Evolutionary conservation across 2,329 filamentous ascomycete species (phyloP).

Genomic region (Calonectria ilicicola): DNA sequence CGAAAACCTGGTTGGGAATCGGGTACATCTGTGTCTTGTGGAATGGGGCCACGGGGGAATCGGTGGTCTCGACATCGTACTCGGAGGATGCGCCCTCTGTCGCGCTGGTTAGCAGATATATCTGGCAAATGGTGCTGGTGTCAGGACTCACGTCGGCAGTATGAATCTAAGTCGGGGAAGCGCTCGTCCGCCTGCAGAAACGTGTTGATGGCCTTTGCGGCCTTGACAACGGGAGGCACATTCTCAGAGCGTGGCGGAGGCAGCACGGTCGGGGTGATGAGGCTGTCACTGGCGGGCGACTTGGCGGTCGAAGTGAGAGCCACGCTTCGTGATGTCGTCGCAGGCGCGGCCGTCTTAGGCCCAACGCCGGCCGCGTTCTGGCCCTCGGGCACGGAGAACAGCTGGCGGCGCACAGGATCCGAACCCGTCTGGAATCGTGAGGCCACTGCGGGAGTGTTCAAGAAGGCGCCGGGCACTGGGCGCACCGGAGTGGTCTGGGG

Average conservation of each 20-base stretch:
- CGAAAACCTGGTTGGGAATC: conserved; percentile 91
- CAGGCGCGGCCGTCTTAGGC: conserved; percentile 31
- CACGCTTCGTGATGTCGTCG: conserved; percentile 35
- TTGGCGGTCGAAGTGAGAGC: conserved; percentile 38
- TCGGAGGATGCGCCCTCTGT: conserved; percentile 90
- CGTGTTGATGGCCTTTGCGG: conserved; percentile 85
- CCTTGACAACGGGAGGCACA: conserved; percentile 80
- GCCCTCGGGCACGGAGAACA: conserved; percentile 56
- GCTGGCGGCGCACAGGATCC: conserved; percentile 63
- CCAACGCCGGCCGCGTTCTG: conserved; percentile 27
- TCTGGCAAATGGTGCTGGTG: not conserved
- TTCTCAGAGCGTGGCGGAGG: conserved; percentile 60
- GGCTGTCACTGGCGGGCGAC: conserved; percentile 41
- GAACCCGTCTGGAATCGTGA: conserved; percentile 58
- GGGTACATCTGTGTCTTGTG: conserved; percentile 88
- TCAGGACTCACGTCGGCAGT: conserved; percentile 80
- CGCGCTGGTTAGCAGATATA: conserved; percentile 40
- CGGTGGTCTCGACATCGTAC: conserved; percentile 80
- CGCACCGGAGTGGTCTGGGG: conserved; percentile 74
- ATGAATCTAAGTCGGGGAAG: conserved; percentile 91
- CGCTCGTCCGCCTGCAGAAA: conserved; percentile 80
- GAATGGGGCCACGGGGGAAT: conserved; percentile 86
- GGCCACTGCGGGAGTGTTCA: conserved; percentile 77
- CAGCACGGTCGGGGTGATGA: conserved; percentile 48
- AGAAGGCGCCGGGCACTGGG: conserved; percentile 79